Evolutionary conservation across 192 early-diverging fungal genomes (phyloP), one percentile per base, ranked within the genome.

Genomic region (Coemansia sp.): DNA sequence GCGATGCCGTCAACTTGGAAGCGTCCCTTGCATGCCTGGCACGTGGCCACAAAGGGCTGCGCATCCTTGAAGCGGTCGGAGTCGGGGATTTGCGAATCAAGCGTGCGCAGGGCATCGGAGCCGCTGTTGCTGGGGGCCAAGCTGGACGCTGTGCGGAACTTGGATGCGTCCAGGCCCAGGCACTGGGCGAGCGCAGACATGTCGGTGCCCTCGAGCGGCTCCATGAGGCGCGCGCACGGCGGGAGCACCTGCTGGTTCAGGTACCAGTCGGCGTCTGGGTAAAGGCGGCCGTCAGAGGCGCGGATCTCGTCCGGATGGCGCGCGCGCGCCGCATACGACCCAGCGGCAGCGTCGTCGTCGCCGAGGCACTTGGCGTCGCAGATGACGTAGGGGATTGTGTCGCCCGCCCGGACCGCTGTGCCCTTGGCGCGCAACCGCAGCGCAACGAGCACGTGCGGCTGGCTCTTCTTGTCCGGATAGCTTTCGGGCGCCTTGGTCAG

Each of bases 381-480:
- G 34, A 99, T 93, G 4, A 98, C 86, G 70, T 95, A 99, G 3
- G 94, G 94, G 9, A 99, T 85, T 0, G 92, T 94, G 65, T 98
- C 96, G n/a, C 96, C 97, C 1, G 86, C 71, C 14, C 89, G 82
- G 8, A 90, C 85, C 10, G 78, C 78, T 13, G 76, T 55, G 33
- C 94, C 95, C 42, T 81, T 77, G n/a, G 81, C 71, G 61, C 88
- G 89, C 86, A 95, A 82, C 8, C 86, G 72, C 10, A 95, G 77
- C 5, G 97, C 97, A 4, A 99, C 97, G 48, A 92, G 91, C 14
- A 99, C 96, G 63, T 99, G 97, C 0, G 97, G 95, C 67, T 95
- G 96, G 6, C 78, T 75, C 67, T 94, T 92, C 17, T 73, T 84
- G 71, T 97, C 95, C 0, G 91, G 83, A 73, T 99, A 99, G 20